Conservation (phyloP, 345 rosid species). For the Arabis alpina region DNA sequence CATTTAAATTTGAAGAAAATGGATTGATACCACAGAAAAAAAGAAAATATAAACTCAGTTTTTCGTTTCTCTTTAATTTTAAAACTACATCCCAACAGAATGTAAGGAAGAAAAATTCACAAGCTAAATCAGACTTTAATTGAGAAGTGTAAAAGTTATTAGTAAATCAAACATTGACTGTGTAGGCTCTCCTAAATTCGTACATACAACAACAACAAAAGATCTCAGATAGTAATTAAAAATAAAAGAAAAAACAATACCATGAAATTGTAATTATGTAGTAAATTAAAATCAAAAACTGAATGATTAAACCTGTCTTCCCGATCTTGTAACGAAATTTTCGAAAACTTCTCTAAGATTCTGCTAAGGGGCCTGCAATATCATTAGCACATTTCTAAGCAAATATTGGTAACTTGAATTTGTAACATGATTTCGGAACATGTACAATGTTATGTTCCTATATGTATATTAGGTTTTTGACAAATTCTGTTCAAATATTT, state of each 20-base stretch:
- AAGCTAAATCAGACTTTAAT: too few species aligned
- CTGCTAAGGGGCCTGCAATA: background rate
- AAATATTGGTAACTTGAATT: background rate
- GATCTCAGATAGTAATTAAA: background rate
- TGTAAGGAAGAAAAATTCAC: too few species aligned
- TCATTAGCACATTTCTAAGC: background rate
- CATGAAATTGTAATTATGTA: background rate
- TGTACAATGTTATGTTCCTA: background rate
- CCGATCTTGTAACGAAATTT: background rate
- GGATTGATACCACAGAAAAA: too few species aligned
- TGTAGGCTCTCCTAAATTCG: slow-evolving; percentile 14
- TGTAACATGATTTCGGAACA: background rate
- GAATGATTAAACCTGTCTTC: slow-evolving; percentile 29
- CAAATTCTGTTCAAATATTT: background rate
- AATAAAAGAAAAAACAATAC: background rate
- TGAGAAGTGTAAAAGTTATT: too few species aligned
- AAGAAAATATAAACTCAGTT: background rate
- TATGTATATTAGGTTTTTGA: background rate
- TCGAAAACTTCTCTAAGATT: slow-evolving; percentile 7
- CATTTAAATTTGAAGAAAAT: too few species aligned
- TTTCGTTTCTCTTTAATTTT: background rate
- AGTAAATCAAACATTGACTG: slow-evolving; percentile 33
- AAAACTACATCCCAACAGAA: too few species aligned
- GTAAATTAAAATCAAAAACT: too few species aligned
- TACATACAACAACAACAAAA: slow-evolving; percentile 12